Evolutionary conservation across 225 moss, liverwort and hornwort species (phyloP).

Genomic region (Polytrichum formosum): DNA sequence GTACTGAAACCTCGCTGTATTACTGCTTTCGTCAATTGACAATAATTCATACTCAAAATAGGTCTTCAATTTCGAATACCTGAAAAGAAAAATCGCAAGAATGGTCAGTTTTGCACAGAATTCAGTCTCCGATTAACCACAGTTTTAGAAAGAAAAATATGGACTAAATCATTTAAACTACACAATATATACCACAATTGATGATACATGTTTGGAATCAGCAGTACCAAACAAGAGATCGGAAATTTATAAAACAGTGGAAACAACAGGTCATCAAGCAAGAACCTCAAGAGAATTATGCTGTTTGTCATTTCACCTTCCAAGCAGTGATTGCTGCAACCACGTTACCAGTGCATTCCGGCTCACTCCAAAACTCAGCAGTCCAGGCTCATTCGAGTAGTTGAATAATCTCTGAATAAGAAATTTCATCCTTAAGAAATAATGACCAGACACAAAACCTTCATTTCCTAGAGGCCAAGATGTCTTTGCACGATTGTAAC

Average conservation of each 20-base stretch:
- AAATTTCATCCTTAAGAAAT: too few species aligned
- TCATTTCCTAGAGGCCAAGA: not conserved
- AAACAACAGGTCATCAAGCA: not conserved
- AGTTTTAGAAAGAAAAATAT: too few species aligned
- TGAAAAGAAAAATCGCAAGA: constrained; percentile 1
- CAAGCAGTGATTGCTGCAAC: constrained; percentile 41
- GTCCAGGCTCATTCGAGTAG: constrained; percentile 39
- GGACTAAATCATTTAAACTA: too few species aligned
- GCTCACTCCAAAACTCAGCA: constrained; percentile 38
- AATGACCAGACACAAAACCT: not conserved
- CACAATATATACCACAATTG: not conserved
- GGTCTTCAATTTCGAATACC: constrained; percentile 39
- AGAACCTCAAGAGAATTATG: not conserved
- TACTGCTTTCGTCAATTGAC: constrained; percentile 36
- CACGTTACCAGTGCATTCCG: constrained; percentile 49
- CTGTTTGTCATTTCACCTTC: constrained; percentile 22
- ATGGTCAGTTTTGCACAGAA: too few species aligned
- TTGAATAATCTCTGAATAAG: constrained; percentile 27
- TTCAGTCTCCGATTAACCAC: too few species aligned
- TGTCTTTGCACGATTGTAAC: too few species aligned
- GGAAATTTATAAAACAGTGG: not conserved
- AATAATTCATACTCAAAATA: constrained; percentile 51
- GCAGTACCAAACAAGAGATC: not conserved
- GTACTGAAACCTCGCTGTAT: constrained; percentile 32
- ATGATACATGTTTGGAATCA: not conserved